Evolutionary conservation across 169 alveolate species (phyloP).

Genomic region (Toxoplasma gondii): DNA sequence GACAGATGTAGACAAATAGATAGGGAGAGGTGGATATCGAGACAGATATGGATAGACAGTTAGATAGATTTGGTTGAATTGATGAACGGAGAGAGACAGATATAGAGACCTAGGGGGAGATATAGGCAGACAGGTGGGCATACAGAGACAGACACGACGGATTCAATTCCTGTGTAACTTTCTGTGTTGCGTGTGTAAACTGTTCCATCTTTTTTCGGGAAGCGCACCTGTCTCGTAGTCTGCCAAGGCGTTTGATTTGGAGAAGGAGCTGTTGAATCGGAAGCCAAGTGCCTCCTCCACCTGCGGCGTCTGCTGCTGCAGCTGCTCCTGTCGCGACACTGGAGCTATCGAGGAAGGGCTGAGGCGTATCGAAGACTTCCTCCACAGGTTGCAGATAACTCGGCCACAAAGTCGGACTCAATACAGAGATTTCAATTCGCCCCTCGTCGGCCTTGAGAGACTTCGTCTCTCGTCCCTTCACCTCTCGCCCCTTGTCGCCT

Average conservation of each 20-base stretch:
- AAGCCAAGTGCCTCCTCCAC: background rate
- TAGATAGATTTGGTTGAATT: too few species aligned
- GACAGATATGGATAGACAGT: too few species aligned
- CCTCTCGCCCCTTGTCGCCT: background rate
- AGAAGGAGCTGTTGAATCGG: slow-evolving; percentile 14
- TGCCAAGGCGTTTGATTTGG: slow-evolving; percentile 27
- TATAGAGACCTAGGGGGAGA: too few species aligned
- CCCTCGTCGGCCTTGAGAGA: background rate
- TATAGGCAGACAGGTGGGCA: too few species aligned
- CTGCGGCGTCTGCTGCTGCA: slow-evolving; percentile 23
- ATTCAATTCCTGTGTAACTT: too few species aligned
- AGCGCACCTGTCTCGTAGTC: slow-evolving; percentile 5
- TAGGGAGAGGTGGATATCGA: too few species aligned
- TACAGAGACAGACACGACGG: too few species aligned
- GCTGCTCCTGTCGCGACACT: slow-evolving; percentile 32
- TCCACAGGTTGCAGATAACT: slow-evolving; percentile 13
- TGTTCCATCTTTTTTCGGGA: too few species aligned
- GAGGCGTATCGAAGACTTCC: slow-evolving; percentile 25
- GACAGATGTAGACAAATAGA: too few species aligned
- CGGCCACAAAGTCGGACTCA: background rate
- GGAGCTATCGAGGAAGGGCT: slow-evolving; percentile 37
- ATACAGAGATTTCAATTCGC: background rate
- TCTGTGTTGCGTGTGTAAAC: too few species aligned
- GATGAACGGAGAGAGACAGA: too few species aligned
- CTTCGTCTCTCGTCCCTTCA: background rate